Conservation (phyloP, 2,329 filamentous ascomycete genomes). For the Botrytis deweyae region DNA sequence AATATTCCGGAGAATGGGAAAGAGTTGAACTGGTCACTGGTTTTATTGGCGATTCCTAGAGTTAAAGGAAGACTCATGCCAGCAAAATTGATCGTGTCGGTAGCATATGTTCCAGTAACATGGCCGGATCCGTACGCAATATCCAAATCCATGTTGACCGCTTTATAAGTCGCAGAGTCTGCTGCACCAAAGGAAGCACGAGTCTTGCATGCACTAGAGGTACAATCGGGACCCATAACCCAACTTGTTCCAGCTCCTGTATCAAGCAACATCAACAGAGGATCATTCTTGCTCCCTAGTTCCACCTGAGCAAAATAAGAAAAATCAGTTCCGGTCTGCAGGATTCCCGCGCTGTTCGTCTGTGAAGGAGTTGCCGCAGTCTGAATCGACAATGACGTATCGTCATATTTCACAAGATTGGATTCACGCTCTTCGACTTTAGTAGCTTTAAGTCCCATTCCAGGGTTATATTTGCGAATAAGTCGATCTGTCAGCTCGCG, state of each 20-base stretch:
- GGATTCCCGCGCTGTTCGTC: conserved; percentile 53
- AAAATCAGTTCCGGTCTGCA: conserved; percentile 65
- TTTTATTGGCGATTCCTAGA: conserved; percentile 71
- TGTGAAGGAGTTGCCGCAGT: conserved; percentile 43
- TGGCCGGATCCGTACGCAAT: conserved; percentile 77
- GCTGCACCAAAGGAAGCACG: conserved; percentile 69
- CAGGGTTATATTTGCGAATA: conserved; percentile 32
- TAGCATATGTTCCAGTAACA: conserved; percentile 64
- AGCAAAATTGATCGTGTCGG: conserved; percentile 67
- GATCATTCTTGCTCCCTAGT: conserved; percentile 55
- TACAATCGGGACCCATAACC: conserved; percentile 75
- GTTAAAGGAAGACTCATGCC: conserved; percentile 61
- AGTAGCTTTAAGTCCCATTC: conserved; percentile 19
- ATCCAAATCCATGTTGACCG: conserved; percentile 54
- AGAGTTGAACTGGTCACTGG: conserved; percentile 69
- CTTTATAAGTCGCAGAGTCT: conserved; percentile 64
- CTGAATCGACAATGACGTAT: conserved; percentile 28
- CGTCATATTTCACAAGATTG: conserved; percentile 29
- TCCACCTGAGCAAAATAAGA: conserved; percentile 62
- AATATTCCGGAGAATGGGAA: conserved; percentile 90
- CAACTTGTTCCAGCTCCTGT: conserved; percentile 73
- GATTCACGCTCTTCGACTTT: conserved; percentile 16
- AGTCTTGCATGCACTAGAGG: conserved; percentile 60
- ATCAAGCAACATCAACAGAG: conserved; percentile 63
- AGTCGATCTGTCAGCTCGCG: conserved; percentile 29